These are phyloP conservation scores for Auriscalpium vulgare DNA, from an alignment of 768 basidiomycete genomes.

Conservation along the genomic window DNA sequence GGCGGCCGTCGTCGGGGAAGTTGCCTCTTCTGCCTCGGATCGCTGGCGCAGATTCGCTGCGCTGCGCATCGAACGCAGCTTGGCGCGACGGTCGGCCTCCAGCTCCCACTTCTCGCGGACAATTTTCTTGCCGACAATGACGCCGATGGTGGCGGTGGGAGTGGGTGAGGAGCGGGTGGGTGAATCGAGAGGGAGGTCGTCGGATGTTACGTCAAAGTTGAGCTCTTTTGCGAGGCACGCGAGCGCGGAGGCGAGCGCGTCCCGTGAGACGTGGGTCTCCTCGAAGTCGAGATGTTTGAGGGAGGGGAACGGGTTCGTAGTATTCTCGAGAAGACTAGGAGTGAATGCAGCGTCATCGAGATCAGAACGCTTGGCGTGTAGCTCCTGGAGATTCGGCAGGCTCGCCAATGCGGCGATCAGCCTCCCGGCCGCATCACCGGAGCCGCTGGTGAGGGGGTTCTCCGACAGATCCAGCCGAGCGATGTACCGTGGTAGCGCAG, in stretches of 20 bases:
- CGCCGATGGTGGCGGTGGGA: slow-evolving; percentile 7
- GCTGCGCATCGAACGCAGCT: slow-evolving; percentile 16
- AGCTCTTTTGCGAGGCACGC: slow-evolving; percentile 40
- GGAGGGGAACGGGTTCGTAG: slow-evolving; percentile 34
- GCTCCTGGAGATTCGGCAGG: slow-evolving; percentile 8
- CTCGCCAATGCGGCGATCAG: slow-evolving; percentile 7
- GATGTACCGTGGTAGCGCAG: slow-evolving; percentile 43
- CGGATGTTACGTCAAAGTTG: slow-evolving; percentile 45
- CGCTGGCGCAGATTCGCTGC: slow-evolving; percentile 15
- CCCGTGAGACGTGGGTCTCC: slow-evolving; percentile 49
- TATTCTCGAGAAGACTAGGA: slow-evolving; percentile 20
- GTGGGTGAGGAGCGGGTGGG: neutral
- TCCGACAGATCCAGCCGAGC: slow-evolving; percentile 54
- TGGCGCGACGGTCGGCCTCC: slow-evolving; percentile 50
- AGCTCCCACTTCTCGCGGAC: slow-evolving; percentile 76
- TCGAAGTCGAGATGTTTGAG: slow-evolving; percentile 57
- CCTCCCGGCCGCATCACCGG: neutral
- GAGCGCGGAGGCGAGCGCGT: slow-evolving; percentile 38
- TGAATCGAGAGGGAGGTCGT: slow-evolving; percentile 29
- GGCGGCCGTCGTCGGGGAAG: slow-evolving; percentile 4
- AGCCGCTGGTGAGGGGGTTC: slow-evolving; percentile 52
- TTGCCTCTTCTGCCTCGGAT: neutral
- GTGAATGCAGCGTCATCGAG: slow-evolving; percentile 57
- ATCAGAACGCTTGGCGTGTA: slow-evolving; percentile 27
- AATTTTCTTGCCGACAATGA: slow-evolving; percentile 64